A percentile compares a stretch with the other conserved stretches of the same genome.
These are phyloP conservation scores for Neurospora sublineolata DNA, from an alignment of 495 filamentous ascomycete genomes.

Conservation along the genomic window DNA sequence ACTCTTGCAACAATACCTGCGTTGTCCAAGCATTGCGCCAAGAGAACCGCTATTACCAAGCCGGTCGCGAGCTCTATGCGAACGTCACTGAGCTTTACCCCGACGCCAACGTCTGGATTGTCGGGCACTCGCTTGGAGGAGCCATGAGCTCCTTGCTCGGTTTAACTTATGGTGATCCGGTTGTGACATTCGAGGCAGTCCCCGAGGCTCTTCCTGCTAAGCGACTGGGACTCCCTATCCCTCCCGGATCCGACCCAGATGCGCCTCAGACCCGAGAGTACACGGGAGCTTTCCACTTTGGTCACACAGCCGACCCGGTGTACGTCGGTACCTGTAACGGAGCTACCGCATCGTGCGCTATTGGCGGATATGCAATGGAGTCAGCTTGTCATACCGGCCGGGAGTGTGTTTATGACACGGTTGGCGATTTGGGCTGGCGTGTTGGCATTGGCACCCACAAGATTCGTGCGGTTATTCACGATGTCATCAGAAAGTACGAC, in stretches of 20 bases:
- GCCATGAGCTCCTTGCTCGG: constrained; percentile 75
- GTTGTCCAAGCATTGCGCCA: constrained; percentile 59
- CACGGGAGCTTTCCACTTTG: constrained; percentile 85
- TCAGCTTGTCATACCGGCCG: constrained; percentile 78
- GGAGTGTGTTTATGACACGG: constrained; percentile 85
- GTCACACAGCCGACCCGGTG: constrained; percentile 89
- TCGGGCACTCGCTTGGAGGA: constrained; percentile 84
- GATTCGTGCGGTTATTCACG: constrained; percentile 70
- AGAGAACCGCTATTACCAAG: constrained; percentile 83
- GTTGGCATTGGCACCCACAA: constrained; percentile 76
- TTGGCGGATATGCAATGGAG: constrained; percentile 92
- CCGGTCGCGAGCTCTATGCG: constrained; percentile 73
- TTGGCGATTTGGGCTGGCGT: constrained; percentile 80
- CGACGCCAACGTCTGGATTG: constrained; percentile 71
- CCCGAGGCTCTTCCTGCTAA: constrained; percentile 79
- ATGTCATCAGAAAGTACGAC: constrained; percentile 76
- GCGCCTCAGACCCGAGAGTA: constrained; percentile 56
- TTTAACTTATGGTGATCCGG: constrained; percentile 79
- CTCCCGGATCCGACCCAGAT: constrained; percentile 61
- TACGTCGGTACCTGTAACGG: constrained; percentile 92
- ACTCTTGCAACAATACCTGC: constrained; percentile 84
- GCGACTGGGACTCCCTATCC: constrained; percentile 75
- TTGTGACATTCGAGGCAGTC: constrained; percentile 80
- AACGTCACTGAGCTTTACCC: constrained; percentile 90
- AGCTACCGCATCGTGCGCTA: constrained; percentile 73